phyloP scores from a whole-genome alignment of 345 rosid genomes.

The Lumnitzera racemosa region DNA sequence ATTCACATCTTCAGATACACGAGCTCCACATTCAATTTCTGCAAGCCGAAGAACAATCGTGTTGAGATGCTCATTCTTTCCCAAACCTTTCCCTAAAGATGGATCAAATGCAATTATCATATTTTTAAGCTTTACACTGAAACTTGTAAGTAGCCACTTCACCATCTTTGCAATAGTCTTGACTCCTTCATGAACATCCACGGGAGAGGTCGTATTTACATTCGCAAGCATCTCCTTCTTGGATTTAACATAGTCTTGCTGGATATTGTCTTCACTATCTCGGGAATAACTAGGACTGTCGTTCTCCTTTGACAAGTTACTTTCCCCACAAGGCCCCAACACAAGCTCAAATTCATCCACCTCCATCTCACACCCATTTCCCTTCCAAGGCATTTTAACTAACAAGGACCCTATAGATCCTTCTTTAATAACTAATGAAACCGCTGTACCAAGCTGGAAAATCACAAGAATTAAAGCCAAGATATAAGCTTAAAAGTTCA shows the following conservation, averaged over 20 bases:
- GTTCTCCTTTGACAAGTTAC: slow-evolving; percentile 18
- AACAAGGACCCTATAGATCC: slow-evolving; percentile 82
- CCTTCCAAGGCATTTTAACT: slow-evolving; percentile 80
- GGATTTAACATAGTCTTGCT: slow-evolving; percentile 23
- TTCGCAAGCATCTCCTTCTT: slow-evolving; percentile 28
- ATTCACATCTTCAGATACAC: slow-evolving; percentile 49
- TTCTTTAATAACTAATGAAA: slow-evolving; percentile 66
- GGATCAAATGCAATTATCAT: slow-evolving; percentile 82
- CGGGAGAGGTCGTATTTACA: slow-evolving; percentile 27
- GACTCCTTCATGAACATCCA: slow-evolving; percentile 92
- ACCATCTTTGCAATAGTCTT: slow-evolving; percentile 94
- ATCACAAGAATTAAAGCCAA: neutral
- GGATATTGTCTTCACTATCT: slow-evolving; percentile 22
- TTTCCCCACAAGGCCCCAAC: slow-evolving; percentile 41
- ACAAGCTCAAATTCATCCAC: slow-evolving; percentile 85
- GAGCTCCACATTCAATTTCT: slow-evolving; percentile 67
- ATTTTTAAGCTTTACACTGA: slow-evolving; percentile 60
- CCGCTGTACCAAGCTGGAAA: slow-evolving; percentile 49
- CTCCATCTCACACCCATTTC: slow-evolving; percentile 78
- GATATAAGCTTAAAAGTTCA: neutral
- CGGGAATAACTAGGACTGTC: slow-evolving; percentile 22
- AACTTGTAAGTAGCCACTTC: slow-evolving; percentile 81
- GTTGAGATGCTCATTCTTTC: slow-evolving; percentile 22
- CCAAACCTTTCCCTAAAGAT: slow-evolving; percentile 22
- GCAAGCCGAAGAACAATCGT: slow-evolving; percentile 62